Base-by-base conservation (phyloP, 805 yeast species). In the Hanseniaspora guilliermondii region DNA sequence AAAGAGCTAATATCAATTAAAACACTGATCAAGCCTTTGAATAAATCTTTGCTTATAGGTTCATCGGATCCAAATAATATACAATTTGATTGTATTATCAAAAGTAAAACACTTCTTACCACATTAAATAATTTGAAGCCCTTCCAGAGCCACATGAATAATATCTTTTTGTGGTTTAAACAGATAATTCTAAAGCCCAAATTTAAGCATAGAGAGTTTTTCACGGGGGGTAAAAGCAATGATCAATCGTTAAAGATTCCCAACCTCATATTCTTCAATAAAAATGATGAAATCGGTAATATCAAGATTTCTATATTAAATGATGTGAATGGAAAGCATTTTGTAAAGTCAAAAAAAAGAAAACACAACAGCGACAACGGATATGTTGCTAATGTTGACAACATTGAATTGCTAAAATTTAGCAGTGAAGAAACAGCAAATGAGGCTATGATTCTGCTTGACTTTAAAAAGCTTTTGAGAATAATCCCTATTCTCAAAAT, bases 271-370 rank as follows among this genome's bases (percentile, higher is more conserved):
- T 24, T 52, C 9, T 52, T 52, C 19, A 52, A 52, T 16, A 52
- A 36, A 27, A 52, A 52, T 11, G 55, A 52, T 44, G 55, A 52
- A 24, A 52, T 52, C 21, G 55, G 55, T 36, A 52, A 52, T 24
- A 52, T 52, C 6, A 52, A 52, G 21, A 44, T 52, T 27, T 52
- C 55, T 5, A 44, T 52, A 6, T 19, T 52, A 4, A 52, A 52
- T 32, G 55, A 52, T 17, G 19, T 52, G 11, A 52, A 42, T 19
- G 39, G 47, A 36, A 36, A 14, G 22, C 44, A 22, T 16, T 37
- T 52, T 9, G 40, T 24, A 12, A 52, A 44, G 27, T n/a, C 32
- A 4, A 44, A 44, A 27, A 52, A 44, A n/a, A 52, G 46, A 25
- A 32, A 24, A 8, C 33, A 44, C 25, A 44, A 42, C 11, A 22